Evolutionary conservation across 2,329 filamentous ascomycete species (phyloP).

Genomic region (Aureobasidium lini): DNA sequence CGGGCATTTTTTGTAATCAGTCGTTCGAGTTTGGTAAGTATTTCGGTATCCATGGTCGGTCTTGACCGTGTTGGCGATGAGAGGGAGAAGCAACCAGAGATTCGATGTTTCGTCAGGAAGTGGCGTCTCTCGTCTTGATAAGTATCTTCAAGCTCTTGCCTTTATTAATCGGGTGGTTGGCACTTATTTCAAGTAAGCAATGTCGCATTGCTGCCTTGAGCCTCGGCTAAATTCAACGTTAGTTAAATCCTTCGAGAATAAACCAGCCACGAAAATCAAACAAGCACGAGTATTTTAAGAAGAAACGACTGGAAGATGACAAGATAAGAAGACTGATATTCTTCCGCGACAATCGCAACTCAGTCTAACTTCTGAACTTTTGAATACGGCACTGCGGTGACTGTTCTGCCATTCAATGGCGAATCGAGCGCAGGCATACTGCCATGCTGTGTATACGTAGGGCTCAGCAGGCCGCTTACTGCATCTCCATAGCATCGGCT

Average conservation of each 20-base stretch:
- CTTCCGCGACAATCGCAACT: no score
- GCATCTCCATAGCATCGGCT: conserved; percentile 4
- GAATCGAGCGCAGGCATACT: not conserved
- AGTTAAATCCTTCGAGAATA: not conserved
- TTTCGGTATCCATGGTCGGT: not conserved
- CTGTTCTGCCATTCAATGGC: not conserved
- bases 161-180: no score
- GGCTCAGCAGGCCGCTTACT: not conserved
- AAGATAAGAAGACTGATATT: no score
- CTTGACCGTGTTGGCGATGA: no score
- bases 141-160: no score
- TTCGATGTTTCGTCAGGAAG: no score
- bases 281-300: no score
- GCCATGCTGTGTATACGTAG: not conserved
- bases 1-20: not conserved
- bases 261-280: no score
- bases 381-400: no score
- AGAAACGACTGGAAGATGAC: no score
- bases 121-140: no score
- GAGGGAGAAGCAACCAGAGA: no score
- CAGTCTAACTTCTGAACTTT: not conserved
- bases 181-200: not conserved
- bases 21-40: not conserved
- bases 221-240: not conserved
- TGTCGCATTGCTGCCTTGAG: not conserved